Evolutionary conservation across 768 basidiomycete species (phyloP), one percentile per base, ranked within the genome.

Genomic region (Royoungia palumana): DNA sequence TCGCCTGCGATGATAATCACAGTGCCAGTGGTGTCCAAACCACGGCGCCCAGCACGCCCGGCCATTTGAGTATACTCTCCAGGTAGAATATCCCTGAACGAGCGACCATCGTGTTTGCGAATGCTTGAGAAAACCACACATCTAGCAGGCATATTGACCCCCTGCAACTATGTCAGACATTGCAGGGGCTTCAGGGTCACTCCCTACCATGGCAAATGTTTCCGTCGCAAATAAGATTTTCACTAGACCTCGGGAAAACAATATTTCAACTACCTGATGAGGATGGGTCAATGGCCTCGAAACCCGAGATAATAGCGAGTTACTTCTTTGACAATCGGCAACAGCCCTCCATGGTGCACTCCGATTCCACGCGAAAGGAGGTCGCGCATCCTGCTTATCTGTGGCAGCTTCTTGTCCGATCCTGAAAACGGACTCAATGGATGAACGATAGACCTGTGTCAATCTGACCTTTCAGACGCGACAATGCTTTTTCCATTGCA

Each of bases 41-140:
- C 96, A 65, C 96, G 87, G 28, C 96, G 85, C 20, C 96, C 96
- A 14, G 96, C 96, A 56, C 96, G 87, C 6, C 96, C 96, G 8
- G 96, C 94, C 96, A 99, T 99, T 61, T 99, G 96, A 0, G 95
- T 99, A 63, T 97, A 97, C 69, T 94, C 93, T 35, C 90, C 94
- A 21, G 92, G 87, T 1, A 91, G 69, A 28, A 95, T 85, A 35
- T 93, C 90, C 51, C 96, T 81, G 75, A 99, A 99, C 56, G 72
- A 85, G 24, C 83, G 81, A 5, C 96, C 96, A 56, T 99, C 96
- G 62, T 98, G 95, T 64, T 99, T 99, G 38, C 93, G 79, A 44
- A 89, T 94, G 38, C 81, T 84, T 4, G 96, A 94, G 69, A 97
- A 99, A 7, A 97, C 96, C 4, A 99, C 96, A 59, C 87, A 94